Evolutionary conservation across 176 grass and related monocot species (phyloP).

Genomic region (Ampelocalamus luodianensis): DNA sequence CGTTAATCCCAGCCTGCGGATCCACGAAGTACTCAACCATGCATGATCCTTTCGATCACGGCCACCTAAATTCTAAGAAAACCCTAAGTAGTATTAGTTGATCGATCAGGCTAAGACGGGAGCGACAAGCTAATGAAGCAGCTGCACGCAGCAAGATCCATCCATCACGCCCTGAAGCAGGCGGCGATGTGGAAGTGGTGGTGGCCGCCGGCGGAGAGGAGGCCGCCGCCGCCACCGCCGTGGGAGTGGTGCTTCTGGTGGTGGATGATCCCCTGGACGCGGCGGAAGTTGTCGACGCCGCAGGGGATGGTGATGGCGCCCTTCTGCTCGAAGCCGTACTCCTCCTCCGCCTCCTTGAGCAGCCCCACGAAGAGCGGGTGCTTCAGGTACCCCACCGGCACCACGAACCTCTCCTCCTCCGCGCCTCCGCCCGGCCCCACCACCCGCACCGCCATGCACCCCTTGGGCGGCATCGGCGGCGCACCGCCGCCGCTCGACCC

Average conservation of each 20-base stretch:
- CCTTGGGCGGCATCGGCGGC: slow-evolving; percentile 65
- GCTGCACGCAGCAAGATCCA: not conserved
- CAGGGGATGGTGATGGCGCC: slow-evolving; percentile 93
- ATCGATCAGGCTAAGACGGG: not conserved
- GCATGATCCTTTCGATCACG: slow-evolving; percentile 54
- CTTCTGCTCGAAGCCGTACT: slow-evolving; percentile 86
- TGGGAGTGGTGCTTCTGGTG: slow-evolving; percentile 44
- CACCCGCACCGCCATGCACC: slow-evolving; percentile 83
- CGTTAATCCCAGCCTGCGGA: slow-evolving; percentile 37
- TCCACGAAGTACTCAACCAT: not conserved
- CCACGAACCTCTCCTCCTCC: slow-evolving; percentile 64
- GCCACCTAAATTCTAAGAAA: slow-evolving; percentile 37
- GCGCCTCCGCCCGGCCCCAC: slow-evolving; percentile 49
- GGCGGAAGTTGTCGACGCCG: slow-evolving; percentile 80
- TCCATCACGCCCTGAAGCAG: slow-evolving; percentile 65
- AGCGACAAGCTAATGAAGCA: not conserved
- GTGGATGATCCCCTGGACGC: slow-evolving; percentile 73
- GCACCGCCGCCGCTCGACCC: not conserved
- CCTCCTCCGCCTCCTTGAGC: slow-evolving; percentile 72
- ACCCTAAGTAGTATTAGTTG: slow-evolving; percentile 35
- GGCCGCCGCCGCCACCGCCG: not conserved
- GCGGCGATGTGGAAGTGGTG: slow-evolving; percentile 73
- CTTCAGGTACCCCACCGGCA: slow-evolving; percentile 77
- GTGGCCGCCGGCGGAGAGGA: slow-evolving; percentile 17
- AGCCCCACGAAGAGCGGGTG: slow-evolving; percentile 57